Base-by-base conservation (phyloP, 192 early-diverging fungal genomes). In the Geranomyces variabilis region DNA sequence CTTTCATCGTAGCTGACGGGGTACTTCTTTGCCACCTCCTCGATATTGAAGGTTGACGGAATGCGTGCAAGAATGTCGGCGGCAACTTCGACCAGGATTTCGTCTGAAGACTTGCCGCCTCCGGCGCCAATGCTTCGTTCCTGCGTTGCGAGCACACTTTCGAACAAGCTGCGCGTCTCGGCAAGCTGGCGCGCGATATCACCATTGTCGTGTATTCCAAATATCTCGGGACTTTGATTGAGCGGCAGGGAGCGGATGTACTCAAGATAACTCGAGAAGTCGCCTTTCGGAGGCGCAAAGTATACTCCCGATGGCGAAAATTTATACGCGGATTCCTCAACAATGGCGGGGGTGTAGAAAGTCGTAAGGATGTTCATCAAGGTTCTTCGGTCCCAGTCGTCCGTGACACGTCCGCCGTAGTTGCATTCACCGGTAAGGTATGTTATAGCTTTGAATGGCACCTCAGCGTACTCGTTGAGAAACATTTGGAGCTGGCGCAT, bases 141-240 rank as follows among this genome's bases (percentile, higher is more conserved):
- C 71, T 87, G 85, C 15, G 87, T 86, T 45, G 83, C 80, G 19
- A 85, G 67, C 9, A 88, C 78, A 13, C 81, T 85, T 36, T 86
- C 84, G 67, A 88, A 88, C 36, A 88, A 61, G 29, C 73, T 66
- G 43, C 78, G 67, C 30, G 87, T 88, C 44, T 88, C 87, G 3
- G 83, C 77, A 0, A 88, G 81, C 66, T 88, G 85, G 24, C 87
- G 79, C 26, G 84, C 84, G 74, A 89, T 89, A 71, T 89, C 87
- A 24, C 87, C 87, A 63, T 89, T 89, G 34, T 89, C 87, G 74
- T 89, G 87, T 46, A 89, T 88, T 6, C 87, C 87, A 79, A 89
- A 89, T n/a, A 88, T 80, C 56, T 89, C 87, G 12, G 87, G 87
- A 34, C 64, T 80, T 69, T 86, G 87, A 58, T 84, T 87, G 31